Conservation (phyloP, 768 basidiomycete species). For the Paxillus ammoniavirescens region DNA sequence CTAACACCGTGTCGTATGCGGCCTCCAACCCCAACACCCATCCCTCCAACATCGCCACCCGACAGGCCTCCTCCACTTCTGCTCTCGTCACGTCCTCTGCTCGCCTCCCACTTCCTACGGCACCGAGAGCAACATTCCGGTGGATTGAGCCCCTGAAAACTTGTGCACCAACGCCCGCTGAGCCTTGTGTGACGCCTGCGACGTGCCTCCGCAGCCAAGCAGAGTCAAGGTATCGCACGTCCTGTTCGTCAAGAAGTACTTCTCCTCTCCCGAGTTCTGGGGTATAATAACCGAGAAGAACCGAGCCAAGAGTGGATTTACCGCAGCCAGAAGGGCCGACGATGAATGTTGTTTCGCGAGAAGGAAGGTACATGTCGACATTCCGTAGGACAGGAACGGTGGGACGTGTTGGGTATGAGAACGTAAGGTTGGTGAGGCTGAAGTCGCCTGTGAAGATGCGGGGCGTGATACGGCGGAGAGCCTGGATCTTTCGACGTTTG, state of each 20-base stretch:
- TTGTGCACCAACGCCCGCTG: slow-evolving; percentile 41
- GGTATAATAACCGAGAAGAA: slow-evolving; percentile 71
- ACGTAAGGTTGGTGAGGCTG: slow-evolving; percentile 55
- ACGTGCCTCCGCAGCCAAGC: slow-evolving; percentile 67
- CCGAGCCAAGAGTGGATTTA: slow-evolving; percentile 68
- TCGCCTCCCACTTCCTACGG: slow-evolving; percentile 45
- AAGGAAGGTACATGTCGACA: slow-evolving; percentile 67
- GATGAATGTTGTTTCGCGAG: slow-evolving; percentile 73
- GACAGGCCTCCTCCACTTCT: slow-evolving; percentile 81
- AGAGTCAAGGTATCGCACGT: slow-evolving; percentile 70
- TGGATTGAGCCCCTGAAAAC: slow-evolving; percentile 78
- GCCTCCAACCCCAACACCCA: slow-evolving; percentile 82
- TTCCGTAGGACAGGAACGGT: slow-evolving; percentile 54
- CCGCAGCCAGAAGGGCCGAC: slow-evolving; percentile 79
- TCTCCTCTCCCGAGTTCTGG: slow-evolving; percentile 51
- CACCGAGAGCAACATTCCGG: slow-evolving; percentile 83
- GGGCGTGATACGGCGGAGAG: slow-evolving; percentile 67
- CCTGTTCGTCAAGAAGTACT: slow-evolving; percentile 80
- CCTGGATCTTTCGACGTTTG: slow-evolving; percentile 15
- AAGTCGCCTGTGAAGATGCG: slow-evolving; percentile 68
- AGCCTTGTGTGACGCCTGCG: slow-evolving; percentile 75
- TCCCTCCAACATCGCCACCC: slow-evolving; percentile 83
- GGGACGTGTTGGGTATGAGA: slow-evolving; percentile 74
- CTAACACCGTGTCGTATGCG: slow-evolving; percentile 81
- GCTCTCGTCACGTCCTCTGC: slow-evolving; percentile 54